phyloP scores from a whole-genome alignment of 331 rosid genomes.

The Pyracantha coccinea region DNA sequence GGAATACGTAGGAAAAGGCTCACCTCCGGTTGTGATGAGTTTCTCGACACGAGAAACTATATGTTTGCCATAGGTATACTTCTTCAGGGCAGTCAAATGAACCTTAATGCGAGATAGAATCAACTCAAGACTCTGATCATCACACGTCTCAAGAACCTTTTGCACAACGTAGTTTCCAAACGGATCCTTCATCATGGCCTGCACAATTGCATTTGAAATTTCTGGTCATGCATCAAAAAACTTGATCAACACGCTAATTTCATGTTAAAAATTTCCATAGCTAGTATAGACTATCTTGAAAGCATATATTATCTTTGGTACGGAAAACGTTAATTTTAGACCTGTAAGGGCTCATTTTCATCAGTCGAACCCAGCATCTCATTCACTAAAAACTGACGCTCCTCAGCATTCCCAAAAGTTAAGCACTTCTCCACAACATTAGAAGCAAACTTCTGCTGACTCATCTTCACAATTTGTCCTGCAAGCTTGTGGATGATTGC shows the following conservation, averaged over 20 bases:
- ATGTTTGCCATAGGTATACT: constrained; percentile 89
- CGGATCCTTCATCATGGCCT: constrained; percentile 99
- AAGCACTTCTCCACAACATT: constrained; percentile 96
- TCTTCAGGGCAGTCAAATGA: constrained; percentile 85
- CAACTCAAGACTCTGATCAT: constrained; percentile 74
- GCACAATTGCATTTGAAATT: constrained; percentile 22
- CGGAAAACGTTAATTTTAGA: neutral
- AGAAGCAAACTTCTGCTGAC: constrained; percentile 98
- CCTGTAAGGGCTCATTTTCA: constrained; percentile 98
- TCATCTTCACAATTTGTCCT: constrained; percentile 95
- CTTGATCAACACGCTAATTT: neutral
- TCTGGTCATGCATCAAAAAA: constrained; percentile 4
- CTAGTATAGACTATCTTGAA: neutral
- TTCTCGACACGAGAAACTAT: constrained; percentile 96
- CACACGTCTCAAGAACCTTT: constrained; percentile 96
- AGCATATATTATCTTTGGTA: neutral
- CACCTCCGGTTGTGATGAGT: constrained; percentile 92
- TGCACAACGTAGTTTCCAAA: constrained; percentile 96
- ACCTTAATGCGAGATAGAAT: constrained; percentile 94
- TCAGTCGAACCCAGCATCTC: constrained; percentile 95
- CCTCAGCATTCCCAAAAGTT: constrained; percentile 70
- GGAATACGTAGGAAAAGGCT: constrained; percentile 10
- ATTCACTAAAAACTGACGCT: constrained; percentile 78
- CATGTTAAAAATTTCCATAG: neutral
- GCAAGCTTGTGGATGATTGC: constrained; percentile 80